phyloP scores from a whole-genome alignment of 345 rosid genomes.

The Hypericum androsaemum region DNA sequence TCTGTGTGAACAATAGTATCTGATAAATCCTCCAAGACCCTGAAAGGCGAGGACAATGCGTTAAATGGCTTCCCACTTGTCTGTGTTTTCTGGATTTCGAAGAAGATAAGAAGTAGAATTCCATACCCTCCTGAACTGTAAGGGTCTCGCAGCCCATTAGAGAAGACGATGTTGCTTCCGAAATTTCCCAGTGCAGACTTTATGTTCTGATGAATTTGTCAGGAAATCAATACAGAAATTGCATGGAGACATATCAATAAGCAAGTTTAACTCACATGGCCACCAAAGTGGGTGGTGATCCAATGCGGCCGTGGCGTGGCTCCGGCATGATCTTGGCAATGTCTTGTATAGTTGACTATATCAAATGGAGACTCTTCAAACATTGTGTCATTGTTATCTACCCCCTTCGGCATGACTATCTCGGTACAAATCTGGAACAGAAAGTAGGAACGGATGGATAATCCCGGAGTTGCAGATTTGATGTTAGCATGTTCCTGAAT shows the following conservation, averaged over 20 bases:
- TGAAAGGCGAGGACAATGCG: conserved; percentile 5
- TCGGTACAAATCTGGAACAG: conserved; percentile 19
- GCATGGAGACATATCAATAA: neutral
- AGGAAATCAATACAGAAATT: neutral
- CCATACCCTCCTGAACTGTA: conserved; percentile 40
- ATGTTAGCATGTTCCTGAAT: too few species aligned
- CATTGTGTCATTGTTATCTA: conserved; percentile 18
- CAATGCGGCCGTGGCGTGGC: conserved; percentile 17
- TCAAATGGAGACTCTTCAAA: conserved; percentile 18
- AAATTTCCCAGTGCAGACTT: conserved; percentile 28
- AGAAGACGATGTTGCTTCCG: conserved; percentile 45
- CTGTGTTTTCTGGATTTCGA: neutral
- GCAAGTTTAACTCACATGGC: conserved; percentile 19
- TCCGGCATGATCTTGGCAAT: conserved; percentile 9
- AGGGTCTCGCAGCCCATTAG: conserved; percentile 42
- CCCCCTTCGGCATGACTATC: conserved; percentile 14
- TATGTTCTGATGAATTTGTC: conserved; percentile 23
- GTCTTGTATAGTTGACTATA: conserved; percentile 2
- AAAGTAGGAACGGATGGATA: neutral
- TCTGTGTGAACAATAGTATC: conserved; percentile 28
- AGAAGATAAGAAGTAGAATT: neutral
- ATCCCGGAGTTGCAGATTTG: too few species aligned
- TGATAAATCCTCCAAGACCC: conserved; percentile 37
- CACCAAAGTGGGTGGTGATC: conserved; percentile 28
- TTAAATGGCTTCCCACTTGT: neutral